Evolutionary conservation across 768 basidiomycete genomes (phyloP).

Genomic region (Suillus luteus): DNA sequence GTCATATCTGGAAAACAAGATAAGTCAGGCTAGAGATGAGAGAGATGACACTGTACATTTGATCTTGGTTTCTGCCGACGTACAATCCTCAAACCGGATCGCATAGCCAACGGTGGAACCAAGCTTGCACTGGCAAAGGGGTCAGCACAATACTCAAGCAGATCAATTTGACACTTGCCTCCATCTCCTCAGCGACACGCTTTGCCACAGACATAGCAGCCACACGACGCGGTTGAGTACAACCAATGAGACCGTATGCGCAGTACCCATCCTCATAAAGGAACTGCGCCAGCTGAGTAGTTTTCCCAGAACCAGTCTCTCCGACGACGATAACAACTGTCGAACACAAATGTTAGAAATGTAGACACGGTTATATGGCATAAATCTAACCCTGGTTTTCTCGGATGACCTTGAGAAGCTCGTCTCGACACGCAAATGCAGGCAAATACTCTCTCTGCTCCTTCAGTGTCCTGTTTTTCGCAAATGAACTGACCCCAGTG

Average conservation of each 20-base stretch:
- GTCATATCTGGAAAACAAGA: slow-evolving; percentile 78
- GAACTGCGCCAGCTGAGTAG: slow-evolving; percentile 94
- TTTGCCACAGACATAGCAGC: slow-evolving; percentile 99
- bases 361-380: background rate
- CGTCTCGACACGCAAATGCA: slow-evolving; percentile 96
- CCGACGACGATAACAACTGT: slow-evolving; percentile 93
- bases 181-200: slow-evolving; percentile 99
- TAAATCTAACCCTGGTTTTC: slow-evolving; percentile 84
- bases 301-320: slow-evolving; percentile 99
- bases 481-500: slow-evolving; percentile 78
- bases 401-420: slow-evolving; percentile 81
- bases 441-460: slow-evolving; percentile 97
- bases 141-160: slow-evolving; percentile 13
- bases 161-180: slow-evolving; percentile 51
- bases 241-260: slow-evolving; percentile 85
- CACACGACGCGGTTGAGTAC: slow-evolving; percentile 97
- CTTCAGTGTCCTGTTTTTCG: slow-evolving; percentile 80
- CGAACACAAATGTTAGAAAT: slow-evolving; percentile 2
- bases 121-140: slow-evolving; percentile 67
- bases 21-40: background rate
- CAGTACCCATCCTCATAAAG: slow-evolving; percentile 98
- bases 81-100: slow-evolving; percentile 98
- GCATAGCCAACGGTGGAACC: slow-evolving; percentile 93
- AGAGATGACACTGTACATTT: slow-evolving; percentile 69
- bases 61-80: slow-evolving; percentile 90